Conservation (phyloP, 495 filamentous ascomycete genomes). For the Antarctomyces pellizariae region DNA sequence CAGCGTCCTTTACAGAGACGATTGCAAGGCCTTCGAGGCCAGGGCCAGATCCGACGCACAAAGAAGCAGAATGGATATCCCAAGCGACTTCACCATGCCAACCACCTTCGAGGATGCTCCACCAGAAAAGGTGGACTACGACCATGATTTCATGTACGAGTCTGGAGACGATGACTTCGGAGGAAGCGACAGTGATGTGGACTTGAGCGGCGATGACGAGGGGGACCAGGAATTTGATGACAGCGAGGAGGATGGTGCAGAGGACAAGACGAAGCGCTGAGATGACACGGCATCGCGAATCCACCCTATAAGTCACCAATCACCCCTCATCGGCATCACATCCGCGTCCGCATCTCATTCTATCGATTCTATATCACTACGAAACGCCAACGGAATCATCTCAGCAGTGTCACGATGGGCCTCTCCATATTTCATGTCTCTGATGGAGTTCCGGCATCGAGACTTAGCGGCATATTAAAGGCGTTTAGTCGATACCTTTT, state of each 20-base stretch:
- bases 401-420: too few species aligned
- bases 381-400: too few species aligned
- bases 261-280: constrained; percentile 5
- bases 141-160: constrained; percentile 66
- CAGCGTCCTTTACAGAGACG: constrained; percentile 57
- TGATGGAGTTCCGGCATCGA: too few species aligned
- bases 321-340: too few species aligned
- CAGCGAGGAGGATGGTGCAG: constrained; percentile 10
- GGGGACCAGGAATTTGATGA: constrained; percentile 7
- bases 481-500: too few species aligned
- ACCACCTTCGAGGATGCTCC: constrained; percentile 35
- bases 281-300: neutral
- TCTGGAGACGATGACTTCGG: constrained; percentile 59
- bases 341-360: too few species aligned
- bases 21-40: constrained; percentile 39
- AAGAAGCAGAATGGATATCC: constrained; percentile 53
- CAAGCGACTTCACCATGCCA: constrained; percentile 63
- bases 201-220: constrained; percentile 28
- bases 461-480: too few species aligned
- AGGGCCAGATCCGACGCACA: constrained; percentile 49
- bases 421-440: too few species aligned
- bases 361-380: too few species aligned
- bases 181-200: constrained; percentile 39
- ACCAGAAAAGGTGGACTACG: constrained; percentile 36
- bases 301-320: too few species aligned